Base-by-base conservation (phyloP, 805 yeast species). In the Saccharomycopsis fodiens region DNA sequence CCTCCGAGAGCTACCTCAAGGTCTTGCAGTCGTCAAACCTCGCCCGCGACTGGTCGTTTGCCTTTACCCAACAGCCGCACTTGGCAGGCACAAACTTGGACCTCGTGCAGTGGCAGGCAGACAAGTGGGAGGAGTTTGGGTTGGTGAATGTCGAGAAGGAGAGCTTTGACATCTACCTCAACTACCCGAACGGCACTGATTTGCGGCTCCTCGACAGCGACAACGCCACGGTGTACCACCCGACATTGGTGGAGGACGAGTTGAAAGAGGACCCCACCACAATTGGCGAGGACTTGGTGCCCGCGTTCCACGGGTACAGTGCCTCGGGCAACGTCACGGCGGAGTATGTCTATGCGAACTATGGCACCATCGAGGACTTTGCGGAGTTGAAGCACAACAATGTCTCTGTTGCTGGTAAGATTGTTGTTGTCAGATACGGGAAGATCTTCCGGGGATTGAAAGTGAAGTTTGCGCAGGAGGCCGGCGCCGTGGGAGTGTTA, bases 301-400 rank as follows among this genome's bases (percentile, higher is more conserved):
- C 88, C 12, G 79, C 87, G 0, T 85, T 84, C 65, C 80, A 81
- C 57, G 88, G 86, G 1, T 84, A 81, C 56, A 78, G 85, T 3
- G 88, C 85, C 7, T 70, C 73, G 46, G 94, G 93, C 35, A 81
- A 82, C 54, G 85, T 78, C 37, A 81, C 87, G 3, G 83, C 78
- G 1, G 65, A 73, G 50, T 75, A 71, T 49, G 70, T 84, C 3
- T 84, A 74, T 59, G 86, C 78, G 40, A 81, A 84, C 59, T 81
- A 77, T 59, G 93, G 93, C 46, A 69, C 77, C 3, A 65, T 62
- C 44, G 70, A 70, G 42, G 93, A 84, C 56, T 84, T 73, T 48
- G 73, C 70, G 21, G 48, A 58, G 3, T 65, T 84, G 46, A 64
- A 57, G 3, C 59, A 59, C 10, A 57, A 66, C 34, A 78, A 76